Evolutionary conservation across 139 green algal genomes (phyloP).

Genomic region (Haematococcus lacustris): DNA sequence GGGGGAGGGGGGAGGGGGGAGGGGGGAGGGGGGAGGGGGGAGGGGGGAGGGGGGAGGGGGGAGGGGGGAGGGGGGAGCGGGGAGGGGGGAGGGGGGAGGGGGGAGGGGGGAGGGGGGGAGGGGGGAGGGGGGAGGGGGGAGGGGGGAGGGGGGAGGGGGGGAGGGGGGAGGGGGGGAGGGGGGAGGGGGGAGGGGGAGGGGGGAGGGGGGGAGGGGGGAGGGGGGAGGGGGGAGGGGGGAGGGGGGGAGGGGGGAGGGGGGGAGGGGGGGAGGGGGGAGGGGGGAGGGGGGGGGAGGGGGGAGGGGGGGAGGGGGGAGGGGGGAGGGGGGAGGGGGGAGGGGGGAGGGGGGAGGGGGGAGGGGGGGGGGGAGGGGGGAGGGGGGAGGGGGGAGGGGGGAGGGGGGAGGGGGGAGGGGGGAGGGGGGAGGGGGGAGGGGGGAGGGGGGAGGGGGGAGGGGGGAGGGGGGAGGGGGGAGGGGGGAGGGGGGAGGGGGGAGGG

Average conservation of each 20-base stretch:
- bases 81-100: background rate
- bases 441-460: background rate
- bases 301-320: no score
- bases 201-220: conserved; percentile 20
- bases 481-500: no score
- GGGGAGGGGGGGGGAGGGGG: background rate
- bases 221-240: background rate
- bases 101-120: no score
- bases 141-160: background rate
- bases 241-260: background rate
- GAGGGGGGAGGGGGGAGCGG: background rate
- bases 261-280: background rate
- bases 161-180: background rate
- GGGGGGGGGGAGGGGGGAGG: background rate
- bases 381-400: no score
- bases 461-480: no score
- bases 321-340: conserved; percentile 29
- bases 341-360: background rate
- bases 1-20: no score
- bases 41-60: background rate
- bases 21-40: background rate
- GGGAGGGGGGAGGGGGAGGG: no score
- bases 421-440: background rate
- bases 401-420: conserved; percentile 35
- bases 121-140: conserved; percentile 21